Base-by-base conservation (phyloP, 148 eudicot species). In the Vaccinium corymbosum region DNA sequence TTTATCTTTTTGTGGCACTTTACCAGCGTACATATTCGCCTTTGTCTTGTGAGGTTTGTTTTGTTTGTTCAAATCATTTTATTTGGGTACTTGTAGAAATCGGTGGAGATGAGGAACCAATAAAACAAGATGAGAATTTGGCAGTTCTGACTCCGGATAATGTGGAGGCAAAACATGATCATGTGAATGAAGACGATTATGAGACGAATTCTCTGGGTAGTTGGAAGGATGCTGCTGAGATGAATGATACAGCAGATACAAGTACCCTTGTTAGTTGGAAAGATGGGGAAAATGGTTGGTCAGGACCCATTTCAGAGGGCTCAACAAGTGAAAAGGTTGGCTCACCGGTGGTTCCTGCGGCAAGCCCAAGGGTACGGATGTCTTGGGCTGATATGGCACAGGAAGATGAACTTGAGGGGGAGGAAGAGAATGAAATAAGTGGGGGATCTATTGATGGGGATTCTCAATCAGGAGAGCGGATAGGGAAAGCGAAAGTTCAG, bases 321-420 rank as follows among this genome's bases (percentile, higher is more conserved):
- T 87, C 90, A 38, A 81, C 85, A 2, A 86, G 86, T 4, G 87
- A 87, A 80, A 46, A 87, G 51, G 50, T 76, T 11, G 59, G 66
- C 57, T 86, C 86, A 6, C 72, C 80, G 12, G 68, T 32, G 20
- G 79, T 42, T 32, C 66, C 42, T 70, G 70, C 48, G 66, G 89
- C 83, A 78, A 83, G 89, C 77, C 85, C 91, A 1, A 87, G 17
- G 73, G 83, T 78, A 53, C 88, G 91, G 64, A 89, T 87, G 92
- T 97, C 97, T 7, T 94, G 99, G 99, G 99, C 98, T 2, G 99
- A 97, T 83, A 94, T 97, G 92, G 93, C 97, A 17, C 92, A 90
- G 57, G 99, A 96, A 87, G 98, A 95, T 85, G 98, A 93, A 83
- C 88, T 92, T 80, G 93, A 87, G 77, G 92, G 70, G 25, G 98